Percentiles rank a stretch among this genome's conserved stretches.
Conservation (phyloP, 768 basidiomycete genomes). For the Erythrobasidium yunnanense region DNA sequence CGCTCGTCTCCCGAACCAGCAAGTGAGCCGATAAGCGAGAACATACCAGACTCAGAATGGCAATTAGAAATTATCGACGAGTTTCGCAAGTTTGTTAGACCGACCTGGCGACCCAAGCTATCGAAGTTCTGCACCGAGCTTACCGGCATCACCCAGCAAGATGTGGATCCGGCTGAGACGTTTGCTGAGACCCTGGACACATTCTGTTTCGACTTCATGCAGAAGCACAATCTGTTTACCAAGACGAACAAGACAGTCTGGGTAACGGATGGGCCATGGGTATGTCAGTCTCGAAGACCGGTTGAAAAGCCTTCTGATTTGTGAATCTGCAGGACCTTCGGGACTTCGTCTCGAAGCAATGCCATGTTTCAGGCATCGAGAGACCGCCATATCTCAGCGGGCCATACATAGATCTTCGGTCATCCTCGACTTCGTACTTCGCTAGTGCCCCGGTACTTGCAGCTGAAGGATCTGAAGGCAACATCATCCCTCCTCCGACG, state of each 20-base stretch:
- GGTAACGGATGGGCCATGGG: slow-evolving; percentile 39
- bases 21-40: background rate
- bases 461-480: no score
- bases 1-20: no score
- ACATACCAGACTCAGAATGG: slow-evolving; percentile 28
- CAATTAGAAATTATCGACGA: slow-evolving; percentile 63
- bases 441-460: no score
- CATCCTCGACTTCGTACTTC: slow-evolving; percentile 49
- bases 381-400: slow-evolving; percentile 65
- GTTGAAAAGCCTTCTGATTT: background rate
- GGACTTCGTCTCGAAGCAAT: slow-evolving; percentile 36
- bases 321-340: slow-evolving; percentile 26
- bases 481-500: background rate
- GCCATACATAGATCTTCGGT: slow-evolving; percentile 65
- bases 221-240: slow-evolving; percentile 30
- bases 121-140: slow-evolving; percentile 73
- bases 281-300: background rate
- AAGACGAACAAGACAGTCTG: slow-evolving; percentile 32
- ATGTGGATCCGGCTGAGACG: slow-evolving; percentile 66
- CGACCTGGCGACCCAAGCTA: slow-evolving; percentile 71
- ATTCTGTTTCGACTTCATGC: slow-evolving; percentile 30
- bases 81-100: slow-evolving; percentile 77
- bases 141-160: slow-evolving; percentile 84
- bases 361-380: slow-evolving; percentile 46
- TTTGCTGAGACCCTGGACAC: slow-evolving; percentile 58